These are phyloP conservation scores for Fusarium newnesense DNA, from an alignment of 2,329 filamentous ascomycete species.

Conservation along the genomic window DNA sequence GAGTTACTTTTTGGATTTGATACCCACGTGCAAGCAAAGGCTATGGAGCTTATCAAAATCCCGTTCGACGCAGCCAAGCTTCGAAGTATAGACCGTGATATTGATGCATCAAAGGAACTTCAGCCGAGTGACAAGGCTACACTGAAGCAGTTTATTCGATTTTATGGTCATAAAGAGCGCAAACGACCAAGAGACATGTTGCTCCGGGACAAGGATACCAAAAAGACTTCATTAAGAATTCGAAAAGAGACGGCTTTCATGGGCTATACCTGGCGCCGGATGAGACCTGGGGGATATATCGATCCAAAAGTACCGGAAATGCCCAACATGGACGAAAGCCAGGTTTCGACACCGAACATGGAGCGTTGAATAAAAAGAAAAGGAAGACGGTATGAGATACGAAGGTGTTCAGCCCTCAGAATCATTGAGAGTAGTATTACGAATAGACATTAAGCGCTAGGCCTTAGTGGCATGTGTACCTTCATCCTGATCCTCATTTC, in stretches of 20 bases:
- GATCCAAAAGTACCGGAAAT: slow-evolving; percentile 12
- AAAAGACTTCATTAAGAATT: slow-evolving; percentile 77
- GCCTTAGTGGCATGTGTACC: slow-evolving; percentile 24
- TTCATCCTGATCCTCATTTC: slow-evolving; percentile 36
- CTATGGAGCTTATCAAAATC: slow-evolving; percentile 56
- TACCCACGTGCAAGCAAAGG: slow-evolving; percentile 54
- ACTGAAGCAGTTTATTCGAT: slow-evolving; percentile 62
- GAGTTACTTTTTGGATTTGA: slow-evolving; percentile 52
- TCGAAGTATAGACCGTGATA: slow-evolving; percentile 60
- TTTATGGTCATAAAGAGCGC: slow-evolving; percentile 71
- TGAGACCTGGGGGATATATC: slow-evolving; percentile 49
- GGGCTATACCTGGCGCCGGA: slow-evolving; percentile 84
- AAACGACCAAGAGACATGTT: slow-evolving; percentile 88
- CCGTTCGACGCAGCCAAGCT: slow-evolving; percentile 62
- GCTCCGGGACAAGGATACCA: slow-evolving; percentile 76
- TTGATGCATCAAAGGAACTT: slow-evolving; percentile 53
- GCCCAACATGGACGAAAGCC: background rate
- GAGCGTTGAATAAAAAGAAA: background rate
- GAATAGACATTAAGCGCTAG: slow-evolving; percentile 42
- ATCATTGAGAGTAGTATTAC: slow-evolving; percentile 35
- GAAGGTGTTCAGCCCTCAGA: background rate
- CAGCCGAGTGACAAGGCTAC: slow-evolving; percentile 52
- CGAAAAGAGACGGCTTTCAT: slow-evolving; percentile 86
- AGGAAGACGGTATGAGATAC: background rate
- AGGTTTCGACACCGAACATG: background rate